Conservation (phyloP, 2,329 filamentous ascomycete genomes). For the Malbranchea cinnamomea region DNA sequence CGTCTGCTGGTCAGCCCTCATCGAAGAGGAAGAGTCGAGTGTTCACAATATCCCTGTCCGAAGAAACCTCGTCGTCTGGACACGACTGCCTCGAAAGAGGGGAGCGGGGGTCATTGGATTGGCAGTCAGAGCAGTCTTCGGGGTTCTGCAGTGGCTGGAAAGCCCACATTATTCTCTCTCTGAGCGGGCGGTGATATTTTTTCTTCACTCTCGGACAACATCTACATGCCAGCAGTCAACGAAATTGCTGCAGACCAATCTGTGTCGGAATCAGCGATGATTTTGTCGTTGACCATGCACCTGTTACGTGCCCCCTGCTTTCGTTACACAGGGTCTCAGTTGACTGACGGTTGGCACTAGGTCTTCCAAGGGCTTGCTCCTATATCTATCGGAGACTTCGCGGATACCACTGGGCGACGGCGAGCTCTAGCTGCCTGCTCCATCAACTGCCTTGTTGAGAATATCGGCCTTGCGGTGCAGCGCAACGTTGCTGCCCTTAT, state of each 20-base stretch:
- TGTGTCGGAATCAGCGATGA: slow-evolving; percentile 29
- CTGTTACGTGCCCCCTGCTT: slow-evolving; percentile 18
- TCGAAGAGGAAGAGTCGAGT: too few relatives aligned
- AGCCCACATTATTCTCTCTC: too few relatives aligned
- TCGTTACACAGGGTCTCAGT: slow-evolving; percentile 3
- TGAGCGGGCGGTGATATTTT: too few relatives aligned
- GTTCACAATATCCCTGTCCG: too few relatives aligned
- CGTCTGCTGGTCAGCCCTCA: too few relatives aligned
- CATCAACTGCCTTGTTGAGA: slow-evolving; percentile 41
- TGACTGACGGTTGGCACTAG: slow-evolving; percentile 16
- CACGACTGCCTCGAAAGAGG: too few relatives aligned
- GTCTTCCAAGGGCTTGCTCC: slow-evolving; percentile 49
- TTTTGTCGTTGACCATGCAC: slow-evolving; percentile 38
- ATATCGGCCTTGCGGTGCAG: slow-evolving; percentile 46
- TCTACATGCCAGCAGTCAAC: slow-evolving; percentile 24
- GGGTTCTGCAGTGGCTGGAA: too few relatives aligned
- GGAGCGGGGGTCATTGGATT: too few relatives aligned
- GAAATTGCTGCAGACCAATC: slow-evolving; percentile 23
- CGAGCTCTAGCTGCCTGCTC: slow-evolving; percentile 47
- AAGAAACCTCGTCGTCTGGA: too few relatives aligned
- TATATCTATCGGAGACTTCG: slow-evolving; percentile 46
- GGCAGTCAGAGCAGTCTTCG: too few relatives aligned
- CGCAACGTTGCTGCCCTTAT: slow-evolving; percentile 43
- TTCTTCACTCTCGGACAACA: slow-evolving; percentile 21
- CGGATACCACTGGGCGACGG: slow-evolving; percentile 45